Evolutionary conservation across 257 asterid species (phyloP).

Genomic region (Plantago elongata): DNA sequence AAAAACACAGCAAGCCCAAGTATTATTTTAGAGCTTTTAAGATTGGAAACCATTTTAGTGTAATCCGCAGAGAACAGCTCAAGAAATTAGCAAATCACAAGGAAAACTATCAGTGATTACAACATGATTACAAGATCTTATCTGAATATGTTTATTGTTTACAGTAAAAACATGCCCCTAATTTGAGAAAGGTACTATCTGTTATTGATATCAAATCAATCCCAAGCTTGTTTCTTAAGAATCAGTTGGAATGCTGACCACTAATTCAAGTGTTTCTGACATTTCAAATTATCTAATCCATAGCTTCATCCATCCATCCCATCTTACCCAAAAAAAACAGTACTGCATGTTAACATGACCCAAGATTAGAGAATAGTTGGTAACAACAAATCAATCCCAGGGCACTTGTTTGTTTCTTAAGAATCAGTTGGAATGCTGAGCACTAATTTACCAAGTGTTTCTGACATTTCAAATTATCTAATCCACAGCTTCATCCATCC

Average conservation of each 20-base stretch:
- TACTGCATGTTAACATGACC: constrained; percentile 1
- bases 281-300: neutral
- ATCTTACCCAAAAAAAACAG: neutral
- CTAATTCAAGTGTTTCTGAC: neutral
- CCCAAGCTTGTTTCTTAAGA: neutral
- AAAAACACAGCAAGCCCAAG: too few relatives aligned
- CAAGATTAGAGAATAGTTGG: neutral
- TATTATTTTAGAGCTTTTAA: too few relatives aligned
- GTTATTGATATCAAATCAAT: neutral
- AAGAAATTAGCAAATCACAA: neutral
- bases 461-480: neutral
- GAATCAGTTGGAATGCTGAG: neutral
- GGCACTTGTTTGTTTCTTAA: neutral
- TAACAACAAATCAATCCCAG: constrained; percentile 18
- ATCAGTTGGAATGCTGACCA: neutral
- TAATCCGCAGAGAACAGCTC: neutral
- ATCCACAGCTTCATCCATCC: too few relatives aligned
- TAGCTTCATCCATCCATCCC: too few relatives aligned
- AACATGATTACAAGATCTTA: neutral
- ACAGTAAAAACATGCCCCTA: neutral
- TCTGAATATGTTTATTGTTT: neutral
- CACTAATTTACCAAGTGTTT: neutral
- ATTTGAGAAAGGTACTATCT: neutral
- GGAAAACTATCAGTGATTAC: neutral
- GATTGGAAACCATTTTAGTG: too few relatives aligned